These are phyloP conservation scores for Trichoderma guizhouense DNA, from an alignment of 2,329 filamentous ascomycete genomes.

Conservation along the genomic window DNA sequence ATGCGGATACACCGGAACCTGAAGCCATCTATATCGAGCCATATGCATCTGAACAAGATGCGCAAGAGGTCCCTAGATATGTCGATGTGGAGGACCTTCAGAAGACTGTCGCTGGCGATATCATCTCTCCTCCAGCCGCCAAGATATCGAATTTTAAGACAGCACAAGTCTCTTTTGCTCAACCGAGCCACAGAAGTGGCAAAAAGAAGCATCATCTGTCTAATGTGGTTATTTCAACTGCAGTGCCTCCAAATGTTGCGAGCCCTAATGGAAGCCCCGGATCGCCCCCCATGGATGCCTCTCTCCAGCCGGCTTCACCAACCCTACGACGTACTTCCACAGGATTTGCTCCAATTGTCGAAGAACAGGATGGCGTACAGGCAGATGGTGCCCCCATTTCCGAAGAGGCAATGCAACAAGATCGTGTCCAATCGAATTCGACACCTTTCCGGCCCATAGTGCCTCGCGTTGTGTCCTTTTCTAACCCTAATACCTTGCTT, in stretches of 20 bases:
- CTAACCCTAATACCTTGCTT: conserved; percentile 54
- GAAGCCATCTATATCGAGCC: conserved; percentile 57
- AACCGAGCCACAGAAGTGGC: conserved; percentile 14
- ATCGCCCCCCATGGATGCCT: conserved; percentile 21
- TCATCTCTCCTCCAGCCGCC: conserved; percentile 35
- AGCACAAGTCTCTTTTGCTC: conserved; percentile 25
- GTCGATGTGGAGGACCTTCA: conserved; percentile 63
- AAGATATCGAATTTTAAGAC: conserved; percentile 30
- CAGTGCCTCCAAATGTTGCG: background rate
- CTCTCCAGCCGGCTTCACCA: conserved; percentile 23
- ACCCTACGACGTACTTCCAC: conserved; percentile 29
- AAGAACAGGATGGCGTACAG: conserved; percentile 34
- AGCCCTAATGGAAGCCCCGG: conserved; percentile 23
- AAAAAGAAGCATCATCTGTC: conserved; percentile 1
- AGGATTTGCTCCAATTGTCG: conserved; percentile 42
- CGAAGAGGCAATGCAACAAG: conserved; percentile 20
- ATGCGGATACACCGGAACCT: conserved; percentile 68
- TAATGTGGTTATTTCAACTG: background rate
- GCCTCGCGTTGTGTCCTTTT: conserved; percentile 48
- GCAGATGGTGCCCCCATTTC: conserved; percentile 22
- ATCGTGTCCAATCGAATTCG: conserved; percentile 22
- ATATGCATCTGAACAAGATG: conserved; percentile 20
- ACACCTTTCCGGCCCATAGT: conserved; percentile 31
- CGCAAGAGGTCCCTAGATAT: conserved; percentile 54
- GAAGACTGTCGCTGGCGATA: conserved; percentile 56